phyloP scores from a whole-genome alignment of 2,329 filamentous ascomycete genomes.

The Colletotrichum navitas region DNA sequence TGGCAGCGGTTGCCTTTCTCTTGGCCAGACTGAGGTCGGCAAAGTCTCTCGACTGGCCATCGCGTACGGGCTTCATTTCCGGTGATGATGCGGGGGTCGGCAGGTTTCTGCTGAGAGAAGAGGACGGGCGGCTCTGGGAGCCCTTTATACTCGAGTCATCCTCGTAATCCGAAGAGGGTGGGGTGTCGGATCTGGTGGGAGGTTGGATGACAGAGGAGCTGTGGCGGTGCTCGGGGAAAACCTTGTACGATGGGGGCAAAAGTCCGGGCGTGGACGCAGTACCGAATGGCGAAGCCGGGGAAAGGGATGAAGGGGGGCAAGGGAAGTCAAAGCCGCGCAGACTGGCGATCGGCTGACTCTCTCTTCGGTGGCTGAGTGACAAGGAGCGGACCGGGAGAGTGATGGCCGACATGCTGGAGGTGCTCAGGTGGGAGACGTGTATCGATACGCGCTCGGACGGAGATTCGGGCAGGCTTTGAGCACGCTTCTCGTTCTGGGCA shows the following conservation, averaged over 20 bases:
- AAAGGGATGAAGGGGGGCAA: conserved; percentile 48
- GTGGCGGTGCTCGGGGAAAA: conserved; percentile 37
- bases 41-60: conserved; percentile 45
- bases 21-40: conserved; percentile 34
- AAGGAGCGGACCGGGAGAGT: conserved; percentile 31
- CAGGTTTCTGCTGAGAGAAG: conserved; percentile 43
- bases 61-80: conserved; percentile 47
- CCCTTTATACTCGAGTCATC: conserved; percentile 45
- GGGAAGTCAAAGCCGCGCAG: conserved; percentile 56
- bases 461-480: conserved; percentile 41
- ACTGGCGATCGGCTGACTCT: conserved; percentile 43
- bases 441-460: conserved; percentile 42
- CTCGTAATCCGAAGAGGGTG: conserved; percentile 52
- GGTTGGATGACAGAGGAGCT: conserved; percentile 42
- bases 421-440: conserved; percentile 38
- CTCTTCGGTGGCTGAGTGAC: conserved; percentile 30
- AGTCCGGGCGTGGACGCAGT: conserved; percentile 31
- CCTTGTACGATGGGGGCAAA: conserved; percentile 12
- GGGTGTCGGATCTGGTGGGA: conserved; percentile 48
- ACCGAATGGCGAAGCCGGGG: conserved; percentile 41
- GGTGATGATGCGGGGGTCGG: conserved; percentile 53
- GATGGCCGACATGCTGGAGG: conserved; percentile 30
- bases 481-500: conserved; percentile 26
- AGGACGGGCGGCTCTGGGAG: conserved; percentile 23
- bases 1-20: conserved; percentile 31